Evolutionary conservation across 805 yeast species (phyloP).

Genomic region (Wickerhamiella kazuoi): DNA sequence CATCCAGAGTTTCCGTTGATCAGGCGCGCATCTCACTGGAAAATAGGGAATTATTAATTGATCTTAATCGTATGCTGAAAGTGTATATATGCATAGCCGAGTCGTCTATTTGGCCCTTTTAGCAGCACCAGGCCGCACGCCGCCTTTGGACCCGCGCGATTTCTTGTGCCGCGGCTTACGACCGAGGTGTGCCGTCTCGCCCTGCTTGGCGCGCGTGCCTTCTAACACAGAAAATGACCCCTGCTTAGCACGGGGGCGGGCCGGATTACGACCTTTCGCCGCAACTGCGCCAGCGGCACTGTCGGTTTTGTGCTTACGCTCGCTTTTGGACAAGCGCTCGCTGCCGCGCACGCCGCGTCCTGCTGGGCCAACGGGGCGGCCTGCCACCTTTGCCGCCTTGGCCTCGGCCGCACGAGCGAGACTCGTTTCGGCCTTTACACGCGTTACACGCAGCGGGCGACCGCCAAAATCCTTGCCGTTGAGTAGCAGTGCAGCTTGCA

Average conservation of each 20-base stretch:
- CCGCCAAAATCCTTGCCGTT: constrained; percentile 43
- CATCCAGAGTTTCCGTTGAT: too few relatives aligned
- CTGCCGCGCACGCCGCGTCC: not conserved
- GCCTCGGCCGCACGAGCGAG: not conserved
- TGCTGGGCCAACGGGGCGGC: not conserved
- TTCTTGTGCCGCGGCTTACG: constrained; percentile 9
- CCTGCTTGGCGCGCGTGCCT: constrained; percentile 19
- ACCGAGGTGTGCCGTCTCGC: constrained; percentile 8
- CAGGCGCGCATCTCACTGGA: too few relatives aligned
- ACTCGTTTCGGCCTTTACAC: constrained; percentile 31
- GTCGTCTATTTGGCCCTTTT: too few relatives aligned
- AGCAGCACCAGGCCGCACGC: not conserved
- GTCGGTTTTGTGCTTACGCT: constrained; percentile 3
- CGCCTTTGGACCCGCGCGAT: not conserved
- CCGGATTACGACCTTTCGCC: not conserved
- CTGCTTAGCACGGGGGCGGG: not conserved
- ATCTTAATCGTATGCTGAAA: too few relatives aligned
- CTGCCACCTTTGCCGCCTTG: not conserved
- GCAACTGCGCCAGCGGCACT: not conserved
- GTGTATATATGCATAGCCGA: too few relatives aligned
- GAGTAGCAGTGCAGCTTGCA: constrained; percentile 62
- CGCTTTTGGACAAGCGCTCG: constrained; percentile 1
- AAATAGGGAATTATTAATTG: too few relatives aligned
- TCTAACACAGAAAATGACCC: constrained; percentile 12
- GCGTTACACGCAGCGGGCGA: constrained; percentile 58